Evolutionary conservation across 495 filamentous ascomycete genomes (phyloP).

Genomic region (Thermochaetoides thermophila): DNA sequence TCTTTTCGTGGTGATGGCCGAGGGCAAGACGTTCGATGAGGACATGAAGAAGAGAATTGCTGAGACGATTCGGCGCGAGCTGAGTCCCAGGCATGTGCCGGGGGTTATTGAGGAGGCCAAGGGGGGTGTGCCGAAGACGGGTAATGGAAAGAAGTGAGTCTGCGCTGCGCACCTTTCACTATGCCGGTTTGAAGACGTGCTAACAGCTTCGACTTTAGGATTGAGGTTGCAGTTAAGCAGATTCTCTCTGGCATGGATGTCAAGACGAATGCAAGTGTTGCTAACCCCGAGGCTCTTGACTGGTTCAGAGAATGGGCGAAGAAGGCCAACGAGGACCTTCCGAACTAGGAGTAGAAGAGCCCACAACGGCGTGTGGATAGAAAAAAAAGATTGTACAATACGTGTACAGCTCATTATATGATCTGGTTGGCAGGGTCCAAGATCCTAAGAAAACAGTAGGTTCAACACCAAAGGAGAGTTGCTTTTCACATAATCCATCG

Average conservation of each 20-base stretch:
- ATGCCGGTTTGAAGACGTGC: not conserved
- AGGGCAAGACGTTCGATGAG: constrained; percentile 31
- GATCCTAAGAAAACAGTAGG: no score
- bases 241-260: constrained; percentile 78
- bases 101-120: constrained; percentile 61
- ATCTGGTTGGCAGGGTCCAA: no score
- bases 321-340: no score
- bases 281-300: constrained; percentile 67
- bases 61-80: constrained; percentile 47
- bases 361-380: no score
- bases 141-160: constrained; percentile 75
- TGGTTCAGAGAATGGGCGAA: constrained; percentile 68
- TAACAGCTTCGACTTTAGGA: constrained; percentile 23
- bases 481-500: no score
- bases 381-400: no score
- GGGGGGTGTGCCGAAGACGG: constrained; percentile 68
- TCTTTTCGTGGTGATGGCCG: constrained; percentile 64
- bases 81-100: constrained; percentile 79
- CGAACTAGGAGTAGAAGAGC: no score
- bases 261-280: constrained; percentile 74
- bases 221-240: constrained; percentile 87
- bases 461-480: no score
- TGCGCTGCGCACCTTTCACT: not conserved
- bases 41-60: constrained; percentile 47
- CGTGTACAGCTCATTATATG: no score